Base-by-base conservation (phyloP, 179 eudicot species). In the Spinacia oleracea region DNA sequence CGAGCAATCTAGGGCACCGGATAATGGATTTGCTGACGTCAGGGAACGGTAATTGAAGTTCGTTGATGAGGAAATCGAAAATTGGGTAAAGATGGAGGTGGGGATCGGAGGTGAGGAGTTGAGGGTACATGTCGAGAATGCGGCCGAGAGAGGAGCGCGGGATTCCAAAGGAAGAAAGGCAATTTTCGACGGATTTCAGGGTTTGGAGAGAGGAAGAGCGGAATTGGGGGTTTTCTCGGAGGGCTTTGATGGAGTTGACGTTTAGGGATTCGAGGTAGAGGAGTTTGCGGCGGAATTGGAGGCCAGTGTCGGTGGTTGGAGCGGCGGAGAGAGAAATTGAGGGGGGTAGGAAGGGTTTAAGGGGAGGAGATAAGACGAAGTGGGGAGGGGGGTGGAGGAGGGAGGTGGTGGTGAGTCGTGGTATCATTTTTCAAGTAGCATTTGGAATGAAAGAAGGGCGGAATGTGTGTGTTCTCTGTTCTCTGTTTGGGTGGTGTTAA, bases 1-100 rank as follows among this genome's bases (percentile, higher is more conserved):
- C 83, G 0, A 95, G 75, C 65, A 95, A 78, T 9, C 98, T 81
- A 29, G 98, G 98, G 82, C 98, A 95, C 1, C 97, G 86, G 14
- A 83, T 35, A 7, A 93, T 74, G 1, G 88, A 76, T 50, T 85
- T 90, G 0, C 89, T 42, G 62, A 95, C 71, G 40, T 88, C 89
- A 6, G 73, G 81, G 43, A 81, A 90, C 0, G 91, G 85, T 34
- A 95, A 77, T 9, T 21, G 69, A 51, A 86, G 91, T 4, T 89
- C 91, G 75, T 87, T 83, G 21, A 95, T 64, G 16, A 95, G 84
- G 78, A 95, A 95, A 32, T 85, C 91, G 65, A 90, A 85, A 3
- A 91, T 65, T 0, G 97, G 95, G 81, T 89, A 90, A 64, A 95
- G 85, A 53, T 87, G 83, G 25, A 70, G 21, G 81, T 90, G 85